These are phyloP conservation scores for Pseudogymnoascus pannorum DNA, from an alignment of 2,329 filamentous ascomycete genomes.

Conservation along the genomic window DNA sequence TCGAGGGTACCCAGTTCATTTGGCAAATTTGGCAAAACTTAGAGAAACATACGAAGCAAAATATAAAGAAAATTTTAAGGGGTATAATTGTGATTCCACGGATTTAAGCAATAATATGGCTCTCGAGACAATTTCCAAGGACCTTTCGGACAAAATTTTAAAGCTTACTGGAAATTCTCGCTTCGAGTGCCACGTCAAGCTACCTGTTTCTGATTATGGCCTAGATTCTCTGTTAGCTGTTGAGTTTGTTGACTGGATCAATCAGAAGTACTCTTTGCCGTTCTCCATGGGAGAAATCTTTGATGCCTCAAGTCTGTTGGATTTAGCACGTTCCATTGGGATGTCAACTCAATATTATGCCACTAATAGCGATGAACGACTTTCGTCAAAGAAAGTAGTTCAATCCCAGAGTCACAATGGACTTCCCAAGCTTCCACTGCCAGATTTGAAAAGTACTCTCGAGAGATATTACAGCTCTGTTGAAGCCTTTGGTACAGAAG, in stretches of 20 bases:
- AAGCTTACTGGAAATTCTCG: not conserved
- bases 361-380: not conserved
- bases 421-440: conserved; percentile 18
- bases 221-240: not conserved
- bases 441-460: conserved; percentile 16
- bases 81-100: not conserved
- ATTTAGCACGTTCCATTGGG: not conserved
- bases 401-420: conserved; percentile 8
- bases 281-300: not conserved
- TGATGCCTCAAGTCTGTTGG: not conserved
- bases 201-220: not conserved
- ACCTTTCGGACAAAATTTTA: not conserved
- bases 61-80: not conserved
- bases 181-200: not conserved
- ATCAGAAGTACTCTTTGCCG: not conserved
- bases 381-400: not conserved
- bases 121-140: not conserved
- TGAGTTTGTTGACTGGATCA: not conserved
- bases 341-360: not conserved
- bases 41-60: not conserved
- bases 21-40: not conserved
- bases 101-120: not conserved
- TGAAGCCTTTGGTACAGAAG: conserved; percentile 12
- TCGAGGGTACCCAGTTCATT: conserved; percentile 12
- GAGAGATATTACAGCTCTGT: conserved; percentile 16